Base-by-base conservation (phyloP, 768 basidiomycete genomes). In the Flagelloscypha sp. region DNA sequence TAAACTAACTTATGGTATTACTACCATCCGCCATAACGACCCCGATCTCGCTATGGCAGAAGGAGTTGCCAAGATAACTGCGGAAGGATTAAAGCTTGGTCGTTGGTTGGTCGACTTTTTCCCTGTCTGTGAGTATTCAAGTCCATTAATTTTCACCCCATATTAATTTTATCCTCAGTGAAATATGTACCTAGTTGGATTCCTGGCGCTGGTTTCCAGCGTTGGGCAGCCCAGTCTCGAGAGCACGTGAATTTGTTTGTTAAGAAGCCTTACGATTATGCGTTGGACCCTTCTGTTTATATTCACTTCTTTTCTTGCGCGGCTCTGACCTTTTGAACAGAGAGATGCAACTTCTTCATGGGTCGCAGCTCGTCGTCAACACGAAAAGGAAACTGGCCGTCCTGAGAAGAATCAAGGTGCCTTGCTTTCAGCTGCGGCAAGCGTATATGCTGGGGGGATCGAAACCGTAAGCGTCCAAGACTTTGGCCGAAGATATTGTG, bases 151-250 rank as follows among this genome's bases (percentile, higher is more conserved):
- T 12, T n/a, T n/a, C n/a, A n/a, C n/a, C n/a, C n/a, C n/a, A n/a
- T n/a, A n/a, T n/a, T n/a, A n/a, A n/a, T n/a, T n/a, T n/a, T n/a
- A n/a, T n/a, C n/a, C n/a, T 33, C 20, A 60, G 58, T 60, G 34
- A 62, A 60, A 38, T 43, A 60, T 27, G 44, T 60, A 12, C 58
- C 58, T 1, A 34, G n/a, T 16, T 60, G 58, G 58, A 10, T 60
- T 4, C 60, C 60, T n/a, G 56, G 58, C 1, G 56, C 58, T 10
- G 48, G 54, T 15, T 60, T 62, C 33, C 48, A 60, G 38, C 48
- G 44, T 31, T 56, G 53, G 35, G 58, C 60, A 9, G 45, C 47
- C n/a, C 27, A 35, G 20, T 18, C 22, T 3, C 23, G 24, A 19
- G 15, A 24, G 22, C 19, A 35, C 15, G 17, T 24, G 8, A 27